These are phyloP conservation scores for Cucumis cinereus DNA, from an alignment of 306 rosid species.

Conservation along the genomic window DNA sequence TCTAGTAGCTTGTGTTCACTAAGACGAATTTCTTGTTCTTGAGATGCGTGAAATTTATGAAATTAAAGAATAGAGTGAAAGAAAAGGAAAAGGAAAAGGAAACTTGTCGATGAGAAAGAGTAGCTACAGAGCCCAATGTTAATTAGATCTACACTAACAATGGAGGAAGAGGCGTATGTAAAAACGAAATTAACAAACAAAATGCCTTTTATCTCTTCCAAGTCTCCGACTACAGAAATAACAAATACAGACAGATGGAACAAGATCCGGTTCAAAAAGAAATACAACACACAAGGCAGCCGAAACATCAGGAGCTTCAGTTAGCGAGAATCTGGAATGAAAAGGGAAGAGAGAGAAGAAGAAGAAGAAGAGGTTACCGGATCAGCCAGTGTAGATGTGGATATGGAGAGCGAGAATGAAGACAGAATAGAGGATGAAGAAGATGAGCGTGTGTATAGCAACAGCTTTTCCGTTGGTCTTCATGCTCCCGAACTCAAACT, in stretches of 20 bases:
- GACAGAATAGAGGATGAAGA: constrained; percentile 58
- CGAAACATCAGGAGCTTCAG: not conserved
- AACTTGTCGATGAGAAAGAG: not conserved
- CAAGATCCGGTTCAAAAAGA: not conserved
- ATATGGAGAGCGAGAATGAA: constrained; percentile 57
- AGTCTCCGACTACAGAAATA: not conserved
- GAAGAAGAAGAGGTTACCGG: not conserved
- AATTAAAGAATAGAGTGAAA: not conserved
- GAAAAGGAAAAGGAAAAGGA: not conserved
- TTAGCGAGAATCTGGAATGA: not conserved
- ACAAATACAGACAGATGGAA: not conserved
- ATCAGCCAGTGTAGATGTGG: constrained; percentile 80
- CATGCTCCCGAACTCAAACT: constrained; percentile 69
- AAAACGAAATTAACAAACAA: not conserved
- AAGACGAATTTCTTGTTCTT: not conserved
- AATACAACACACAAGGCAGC: not conserved
- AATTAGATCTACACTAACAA: not conserved
- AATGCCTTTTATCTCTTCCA: not conserved
- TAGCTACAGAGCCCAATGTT: not conserved
- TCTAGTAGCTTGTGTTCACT: not conserved
- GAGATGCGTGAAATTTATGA: not conserved
- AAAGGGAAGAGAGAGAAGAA: not conserved
- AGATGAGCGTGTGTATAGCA: constrained; percentile 76
- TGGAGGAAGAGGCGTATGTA: not conserved
- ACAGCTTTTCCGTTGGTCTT: constrained; percentile 89